phyloP scores from a whole-genome alignment of 331 rosid genomes.

The Malus hybrid region DNA sequence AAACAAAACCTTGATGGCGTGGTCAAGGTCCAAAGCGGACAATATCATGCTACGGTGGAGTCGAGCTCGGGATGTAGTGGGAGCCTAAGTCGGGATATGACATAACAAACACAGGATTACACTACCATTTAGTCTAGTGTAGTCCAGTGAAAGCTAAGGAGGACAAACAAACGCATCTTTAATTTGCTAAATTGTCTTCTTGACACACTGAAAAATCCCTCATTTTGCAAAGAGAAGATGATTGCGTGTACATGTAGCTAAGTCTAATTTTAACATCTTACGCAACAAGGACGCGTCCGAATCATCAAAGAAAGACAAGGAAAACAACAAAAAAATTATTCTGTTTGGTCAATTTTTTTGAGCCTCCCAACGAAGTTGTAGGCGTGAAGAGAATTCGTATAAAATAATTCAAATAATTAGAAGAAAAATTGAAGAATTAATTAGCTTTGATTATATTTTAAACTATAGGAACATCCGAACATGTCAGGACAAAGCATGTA shows the following conservation, averaged over 20 bases:
- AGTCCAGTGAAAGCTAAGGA: no score
- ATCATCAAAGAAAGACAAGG: neutral
- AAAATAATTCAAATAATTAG: neutral
- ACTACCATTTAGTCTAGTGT: no score
- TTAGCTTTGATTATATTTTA: neutral
- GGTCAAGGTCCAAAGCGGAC: no score
- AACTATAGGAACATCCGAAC: neutral
- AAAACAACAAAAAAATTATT: neutral
- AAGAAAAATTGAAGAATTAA: neutral
- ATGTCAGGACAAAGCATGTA: neutral
- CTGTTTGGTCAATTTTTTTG: neutral
- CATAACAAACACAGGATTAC: no score
- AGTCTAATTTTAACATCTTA: neutral
- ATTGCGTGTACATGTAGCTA: neutral
- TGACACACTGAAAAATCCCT: no score
- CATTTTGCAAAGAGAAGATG: no score
- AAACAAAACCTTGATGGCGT: no score
- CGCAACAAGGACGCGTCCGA: neutral
- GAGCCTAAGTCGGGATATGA: no score
- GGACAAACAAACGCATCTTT: no score
- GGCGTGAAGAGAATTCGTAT: neutral
- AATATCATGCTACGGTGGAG: no score
- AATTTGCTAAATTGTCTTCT: no score
- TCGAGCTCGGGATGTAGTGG: no score
- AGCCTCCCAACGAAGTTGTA: neutral